Percentiles rank a stretch among this genome's conserved stretches.
phyloP scores from a whole-genome alignment of 148 eudicot species.

The Cornus suecica region DNA sequence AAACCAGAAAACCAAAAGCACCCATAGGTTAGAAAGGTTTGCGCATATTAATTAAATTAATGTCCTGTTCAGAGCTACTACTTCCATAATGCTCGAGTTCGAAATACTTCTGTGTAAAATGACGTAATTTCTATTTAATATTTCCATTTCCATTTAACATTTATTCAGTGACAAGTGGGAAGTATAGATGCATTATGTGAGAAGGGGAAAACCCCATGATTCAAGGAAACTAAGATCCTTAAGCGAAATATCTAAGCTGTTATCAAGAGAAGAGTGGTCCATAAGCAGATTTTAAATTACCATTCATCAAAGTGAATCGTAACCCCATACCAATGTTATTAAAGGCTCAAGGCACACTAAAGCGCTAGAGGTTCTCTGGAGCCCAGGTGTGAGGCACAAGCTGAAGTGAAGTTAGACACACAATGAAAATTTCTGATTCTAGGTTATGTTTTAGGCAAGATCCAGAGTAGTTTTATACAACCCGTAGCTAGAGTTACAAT shows the following conservation, averaged over 20 bases:
- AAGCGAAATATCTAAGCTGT: neutral
- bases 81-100: neutral
- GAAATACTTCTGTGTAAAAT: neutral
- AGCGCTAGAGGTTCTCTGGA: too few relatives aligned
- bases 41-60: neutral
- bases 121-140: too few relatives aligned
- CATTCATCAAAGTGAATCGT: neutral
- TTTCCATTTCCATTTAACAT: too few relatives aligned
- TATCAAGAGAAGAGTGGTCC: neutral
- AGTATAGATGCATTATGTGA: neutral
- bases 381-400: too few relatives aligned
- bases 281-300: neutral
- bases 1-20: too few relatives aligned
- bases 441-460: too few relatives aligned
- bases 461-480: too few relatives aligned
- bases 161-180: neutral
- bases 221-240: neutral
- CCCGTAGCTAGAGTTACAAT: too few relatives aligned
- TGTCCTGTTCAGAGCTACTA: neutral
- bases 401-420: too few relatives aligned
- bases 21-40: neutral
- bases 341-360: too few relatives aligned
- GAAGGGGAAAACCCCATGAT: neutral
- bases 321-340: neutral
- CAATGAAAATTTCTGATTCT: too few relatives aligned